Evolutionary conservation across 345 rosid species (phyloP).

Genomic region (Pseudoturritis turrita): DNA sequence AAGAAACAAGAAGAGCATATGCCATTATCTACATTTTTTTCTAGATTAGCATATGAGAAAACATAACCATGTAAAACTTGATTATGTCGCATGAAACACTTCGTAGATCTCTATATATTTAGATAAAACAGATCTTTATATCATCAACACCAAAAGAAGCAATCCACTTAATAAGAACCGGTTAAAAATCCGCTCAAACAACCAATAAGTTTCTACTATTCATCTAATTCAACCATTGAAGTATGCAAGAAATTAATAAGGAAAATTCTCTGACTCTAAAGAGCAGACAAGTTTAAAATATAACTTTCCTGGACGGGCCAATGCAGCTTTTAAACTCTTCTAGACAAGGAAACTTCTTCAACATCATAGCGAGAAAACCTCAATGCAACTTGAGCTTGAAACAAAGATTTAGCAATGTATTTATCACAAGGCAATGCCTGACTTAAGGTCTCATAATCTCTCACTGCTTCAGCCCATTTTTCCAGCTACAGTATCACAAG

Average conservation of each 20-base stretch:
- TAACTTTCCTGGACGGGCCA: slow-evolving; percentile 49
- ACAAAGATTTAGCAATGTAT: slow-evolving; percentile 68
- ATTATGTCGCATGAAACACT: too few species aligned
- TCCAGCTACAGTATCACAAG: slow-evolving; percentile 43
- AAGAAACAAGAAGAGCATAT: too few species aligned
- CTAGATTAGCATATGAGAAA: too few species aligned
- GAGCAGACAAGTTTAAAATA: neutral
- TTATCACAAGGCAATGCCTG: slow-evolving; percentile 61
- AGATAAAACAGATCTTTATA: neutral
- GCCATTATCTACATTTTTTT: too few species aligned
- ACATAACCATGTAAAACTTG: too few species aligned
- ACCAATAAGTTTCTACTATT: too few species aligned
- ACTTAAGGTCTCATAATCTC: slow-evolving; percentile 69
- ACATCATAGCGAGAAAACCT: slow-evolving; percentile 79
- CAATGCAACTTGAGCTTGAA: slow-evolving; percentile 77
- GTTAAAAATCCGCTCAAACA: neutral
- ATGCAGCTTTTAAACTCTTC: slow-evolving; percentile 66
- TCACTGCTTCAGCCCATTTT: slow-evolving; percentile 74
- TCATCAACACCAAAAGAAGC: neutral
- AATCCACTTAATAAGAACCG: neutral
- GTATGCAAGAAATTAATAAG: neutral
- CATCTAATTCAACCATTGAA: neutral
- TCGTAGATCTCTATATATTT: too few species aligned
- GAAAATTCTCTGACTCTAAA: neutral
- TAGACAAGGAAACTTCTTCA: slow-evolving; percentile 49